These are phyloP conservation scores for Sporisorium graminicola DNA, from an alignment of 1,284 basidiomycete species.

Conservation along the genomic window DNA sequence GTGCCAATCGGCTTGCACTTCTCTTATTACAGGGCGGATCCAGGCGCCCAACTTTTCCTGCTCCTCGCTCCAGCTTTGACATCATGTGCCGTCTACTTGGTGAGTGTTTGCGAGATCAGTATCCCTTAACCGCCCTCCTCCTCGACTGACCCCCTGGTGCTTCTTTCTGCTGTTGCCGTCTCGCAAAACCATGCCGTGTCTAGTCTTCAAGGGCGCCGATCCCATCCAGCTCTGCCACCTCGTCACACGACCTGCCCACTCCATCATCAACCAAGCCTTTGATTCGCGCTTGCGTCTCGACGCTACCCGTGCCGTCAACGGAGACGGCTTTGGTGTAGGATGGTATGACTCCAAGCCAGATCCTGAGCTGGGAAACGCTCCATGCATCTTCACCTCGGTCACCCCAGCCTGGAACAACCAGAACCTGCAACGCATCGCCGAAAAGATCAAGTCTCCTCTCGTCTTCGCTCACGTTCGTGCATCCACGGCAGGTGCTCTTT, in stretches of 20 bases:
- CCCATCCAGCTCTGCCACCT: constrained; percentile 73
- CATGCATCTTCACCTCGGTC: constrained; percentile 96
- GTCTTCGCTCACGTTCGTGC: constrained; percentile 66
- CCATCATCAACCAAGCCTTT: constrained; percentile 75
- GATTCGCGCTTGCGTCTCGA: constrained; percentile 71
- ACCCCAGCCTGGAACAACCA: constrained; percentile 74
- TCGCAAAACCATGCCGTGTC: constrained; percentile 17
- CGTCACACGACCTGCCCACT: constrained; percentile 90
- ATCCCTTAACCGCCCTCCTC: background rate
- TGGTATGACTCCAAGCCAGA: constrained; percentile 71
- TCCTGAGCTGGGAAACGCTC: constrained; percentile 69
- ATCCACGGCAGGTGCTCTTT: constrained; percentile 60
- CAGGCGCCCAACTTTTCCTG: background rate
- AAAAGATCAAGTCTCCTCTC: constrained; percentile 66
- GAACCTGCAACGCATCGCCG: constrained; percentile 63
- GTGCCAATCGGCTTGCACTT: background rate
- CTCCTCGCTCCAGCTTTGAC: background rate
- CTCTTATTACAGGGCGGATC: background rate
- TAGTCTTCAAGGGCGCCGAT: constrained; percentile 65
- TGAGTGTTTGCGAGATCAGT: constrained; percentile 8
- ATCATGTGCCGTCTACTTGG: constrained; percentile 52
- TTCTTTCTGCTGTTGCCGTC: background rate
- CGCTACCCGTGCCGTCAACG: constrained; percentile 70
- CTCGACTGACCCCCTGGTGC: background rate
- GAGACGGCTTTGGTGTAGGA: constrained; percentile 97